Evolutionary conservation across 768 basidiomycete species (phyloP), one percentile per base, ranked within the genome.

Genomic region (Pleurotus pulmonarius): DNA sequence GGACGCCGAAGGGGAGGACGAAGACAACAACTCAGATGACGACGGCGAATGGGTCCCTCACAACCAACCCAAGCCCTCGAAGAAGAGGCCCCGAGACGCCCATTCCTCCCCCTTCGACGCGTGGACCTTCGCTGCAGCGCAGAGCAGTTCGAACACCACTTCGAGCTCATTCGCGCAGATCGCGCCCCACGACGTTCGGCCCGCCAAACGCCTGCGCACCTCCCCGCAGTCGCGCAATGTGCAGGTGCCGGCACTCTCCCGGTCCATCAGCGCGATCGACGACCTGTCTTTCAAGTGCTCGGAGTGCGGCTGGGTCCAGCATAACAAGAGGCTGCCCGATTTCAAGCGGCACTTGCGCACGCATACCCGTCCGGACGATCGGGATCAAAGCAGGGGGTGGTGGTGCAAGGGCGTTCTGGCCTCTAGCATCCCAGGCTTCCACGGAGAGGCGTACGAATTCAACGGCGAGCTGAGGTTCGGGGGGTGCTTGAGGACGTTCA

Each of bases 281-380:
- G 60, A 63, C 58, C 46, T 39, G 64, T 67, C 15, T 55, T 67
- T 49, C 56, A 59, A 43, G 49, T 84, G 83, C 63, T 77, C 77
- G 2, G 70, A 70, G 48, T 83, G 82, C 64, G 67, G 66, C 46
- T 79, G 75, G 74, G 67, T 73, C 29, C 80, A 80, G 61, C 64
- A 59, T 38, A 83, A 81, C 68, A 69, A 70, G 40, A 81, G 85
- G 22, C 64, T 77, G 26, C 82, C 83, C 8, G 85, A 87, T 62
- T 80, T 82, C 64, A 78, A 77, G 64, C 78, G 85, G 20, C 85
- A 87, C 64, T 64, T 86, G 43, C 72, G 68, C 44, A 83, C 83
- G 2, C 85, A 85, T 61, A 73, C 76, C 56, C 80, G 81, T 18
- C 70, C 80, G 45, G 67, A 68, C 22, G 69, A 73, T 18, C 70